Evolutionary conservation across 1,284 basidiomycete species (phyloP), one percentile per base, ranked within the genome.

Genomic region (Cryptococcus hybrid): DNA sequence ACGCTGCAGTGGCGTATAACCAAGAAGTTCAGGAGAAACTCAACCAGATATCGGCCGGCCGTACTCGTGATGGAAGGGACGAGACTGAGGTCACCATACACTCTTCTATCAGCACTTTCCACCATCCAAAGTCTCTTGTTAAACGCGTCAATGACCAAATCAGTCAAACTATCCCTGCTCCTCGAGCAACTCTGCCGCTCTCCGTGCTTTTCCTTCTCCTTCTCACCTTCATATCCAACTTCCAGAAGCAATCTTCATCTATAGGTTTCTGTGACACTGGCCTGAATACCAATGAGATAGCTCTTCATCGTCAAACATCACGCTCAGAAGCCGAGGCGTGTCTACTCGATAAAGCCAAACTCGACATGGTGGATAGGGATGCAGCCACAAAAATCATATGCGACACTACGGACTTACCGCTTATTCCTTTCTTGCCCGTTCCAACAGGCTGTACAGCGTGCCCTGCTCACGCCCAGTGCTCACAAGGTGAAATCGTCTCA

Each of bases 191-290:
- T 12, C 83, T 70, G 46, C 82, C 58, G 47, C 70, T 60, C 66
- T 81, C 81, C 13, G 55, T 82, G 12, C 69, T 78, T 30, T 30
- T 30, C n/a, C n/a, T 63, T 78, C 74, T 82, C 62, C 67, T 82
- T 43, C 71, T 81, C 43, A 73, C 80, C 62, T 79, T 82, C 35
- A n/a, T 69, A 11, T 64, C 63, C 5, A 70, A 78, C 53, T 81
- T 73, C 69, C 77, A 77, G 45, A 62, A 71, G 5, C 84, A 88
- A 60, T 91, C 89, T 4, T 77, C 86, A 0, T 74, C 81, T 1
- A 85, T 92, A 64, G 92, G 93, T 0, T 96, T 85, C 79, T 96
- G 92, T 75, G 87, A 92, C 66, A 77, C 85, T 8, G 85, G 82
- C 6, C 82, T 77, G 49, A 76, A 78, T 47, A 87, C 86, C 15